Evolutionary conservation across 2,329 filamentous ascomycete genomes (phyloP), one percentile per base, ranked within the genome.

Genomic region (Stromatinia cepivora): DNA sequence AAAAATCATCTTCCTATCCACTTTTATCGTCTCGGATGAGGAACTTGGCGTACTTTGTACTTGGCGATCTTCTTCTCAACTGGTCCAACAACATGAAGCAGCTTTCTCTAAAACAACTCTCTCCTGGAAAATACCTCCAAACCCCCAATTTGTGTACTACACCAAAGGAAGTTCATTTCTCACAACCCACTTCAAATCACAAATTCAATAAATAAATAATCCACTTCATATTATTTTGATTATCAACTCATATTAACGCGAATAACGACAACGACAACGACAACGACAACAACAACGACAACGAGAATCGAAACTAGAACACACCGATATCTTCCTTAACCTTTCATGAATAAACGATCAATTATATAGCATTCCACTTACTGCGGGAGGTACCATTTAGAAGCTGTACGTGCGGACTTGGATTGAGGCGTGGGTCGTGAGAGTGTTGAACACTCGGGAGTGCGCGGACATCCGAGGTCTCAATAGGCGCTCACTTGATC

Each of bases 361-460:
- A 52, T 64, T 39, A 64, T 64, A 52, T 53, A 64, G 8, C 48
- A 64, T 50, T 52, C 48, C 46, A 28, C 36, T 28, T 25, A 8
- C n/a, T 28, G 61, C 31, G 34, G 39, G 45, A 63, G 28, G 31
- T 4, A 10, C 4, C 31, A 52, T 13, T 52, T 28, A 52, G 13
- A 28, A 42, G 8, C 20, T 52, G n/a, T 28, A 52, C 46, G 5
- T 64, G 13, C 61, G 45, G 46, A 64, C 46, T 64, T 52, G 45
- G 36, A 68, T 52, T 63, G 50, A 59, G 39, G 64, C 53, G 46
- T 36, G 48, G 28, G 50, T 66, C 11, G 50, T 50, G 46, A 53
- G 57, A 56, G 67, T 54, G 63, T 61, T 42, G 46, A 69, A 46
- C 61, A 57, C 67, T 69, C 61, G 67, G 61, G 61, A 69, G 67